Conservation (phyloP, 495 filamentous ascomycete genomes). For the Bryoglossum gracile region DNA sequence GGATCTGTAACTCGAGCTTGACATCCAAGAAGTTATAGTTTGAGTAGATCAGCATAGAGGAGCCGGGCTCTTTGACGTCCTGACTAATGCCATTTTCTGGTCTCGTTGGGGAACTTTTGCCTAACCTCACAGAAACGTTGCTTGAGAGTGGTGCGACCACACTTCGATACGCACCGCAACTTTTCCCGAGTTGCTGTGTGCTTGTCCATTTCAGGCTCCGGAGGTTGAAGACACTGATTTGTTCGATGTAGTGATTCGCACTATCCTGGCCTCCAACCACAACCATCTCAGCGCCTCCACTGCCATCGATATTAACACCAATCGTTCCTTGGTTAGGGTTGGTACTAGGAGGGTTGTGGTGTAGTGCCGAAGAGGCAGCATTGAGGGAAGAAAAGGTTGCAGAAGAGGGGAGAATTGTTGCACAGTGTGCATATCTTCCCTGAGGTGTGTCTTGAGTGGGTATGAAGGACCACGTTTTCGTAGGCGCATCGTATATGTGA, state of each 20-base stretch:
- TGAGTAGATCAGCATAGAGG: constrained; percentile 94
- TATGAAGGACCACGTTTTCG: constrained; percentile 78
- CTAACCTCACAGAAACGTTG: constrained; percentile 60
- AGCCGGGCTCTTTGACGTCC: constrained; percentile 53
- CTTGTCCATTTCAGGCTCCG: constrained; percentile 94
- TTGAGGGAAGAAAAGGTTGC: constrained; percentile 76
- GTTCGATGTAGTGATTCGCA: constrained; percentile 97
- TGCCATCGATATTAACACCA: constrained; percentile 80
- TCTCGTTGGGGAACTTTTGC: constrained; percentile 31
- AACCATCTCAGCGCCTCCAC: constrained; percentile 93
- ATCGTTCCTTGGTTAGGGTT: constrained; percentile 79
- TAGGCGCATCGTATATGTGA: constrained; percentile 87
- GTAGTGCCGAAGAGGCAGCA: constrained; percentile 76
- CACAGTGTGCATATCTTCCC: constrained; percentile 94
- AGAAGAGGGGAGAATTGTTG: constrained; percentile 82
- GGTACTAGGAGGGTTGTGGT: constrained; percentile 74
- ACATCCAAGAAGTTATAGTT: constrained; percentile 99
- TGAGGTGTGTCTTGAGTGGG: constrained; percentile 73
- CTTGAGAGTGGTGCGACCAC: constrained; percentile 79
- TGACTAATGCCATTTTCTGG: constrained; percentile 30
- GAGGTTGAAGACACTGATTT: constrained; percentile 96
- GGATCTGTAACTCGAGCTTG: constrained; percentile 87
- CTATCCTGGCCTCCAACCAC: constrained; percentile 95
- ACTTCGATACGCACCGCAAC: constrained; percentile 92
- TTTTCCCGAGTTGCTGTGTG: constrained; percentile 73